Base-by-base conservation (phyloP, 305 asterid genomes). In the Plantago coronopus region DNA sequence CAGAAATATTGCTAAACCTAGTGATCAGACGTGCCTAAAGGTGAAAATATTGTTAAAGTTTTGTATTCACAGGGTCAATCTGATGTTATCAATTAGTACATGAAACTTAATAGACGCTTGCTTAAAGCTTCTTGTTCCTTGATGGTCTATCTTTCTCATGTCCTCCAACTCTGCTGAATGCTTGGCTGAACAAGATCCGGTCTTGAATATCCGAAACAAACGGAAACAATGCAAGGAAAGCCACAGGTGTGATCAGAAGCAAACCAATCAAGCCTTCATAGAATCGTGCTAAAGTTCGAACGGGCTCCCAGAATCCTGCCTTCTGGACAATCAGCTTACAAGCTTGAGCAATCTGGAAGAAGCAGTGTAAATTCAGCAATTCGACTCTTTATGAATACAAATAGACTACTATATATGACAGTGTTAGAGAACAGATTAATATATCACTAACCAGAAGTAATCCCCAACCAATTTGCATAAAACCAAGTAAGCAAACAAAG, bases 381-480 rank as follows among this genome's bases (percentile, higher is more conserved):
- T 38, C 12, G 43, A 38, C 43, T 38, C 15, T 38, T 38, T 38
- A 14, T 10, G 43, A 1, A 10, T 38, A 38, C 12, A 1, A 38
- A 15, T 38, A 38, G 3, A 11, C 15, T 2, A 8, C 43, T 38
- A 38, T 1, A 10, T 38, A 11, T 10, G 12, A 38, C 3, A 38
- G 15, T 2, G 5, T 10, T 31, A 7, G 7, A 31, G 38, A 4
- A 31, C 38, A 31, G 1, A 38, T 8, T 38, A 0, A 38, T 8
- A 14, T 22, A 19, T 38, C 43, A 78, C 91, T 73, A 44, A 89
- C 97, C 95, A 75, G 89, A 61, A 89, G 94, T 65, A 89, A 69
- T 65, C 97, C 95, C 97, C 95, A 89, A 50, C 97, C 95, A 15
- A 95, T 86, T 13, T 94, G 97, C 91, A 89, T 71, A 85, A 89